Evolutionary conservation across 2,329 filamentous ascomycete species (phyloP), one percentile per base, ranked within the genome.

Genomic region (Arthroderma sp.): DNA sequence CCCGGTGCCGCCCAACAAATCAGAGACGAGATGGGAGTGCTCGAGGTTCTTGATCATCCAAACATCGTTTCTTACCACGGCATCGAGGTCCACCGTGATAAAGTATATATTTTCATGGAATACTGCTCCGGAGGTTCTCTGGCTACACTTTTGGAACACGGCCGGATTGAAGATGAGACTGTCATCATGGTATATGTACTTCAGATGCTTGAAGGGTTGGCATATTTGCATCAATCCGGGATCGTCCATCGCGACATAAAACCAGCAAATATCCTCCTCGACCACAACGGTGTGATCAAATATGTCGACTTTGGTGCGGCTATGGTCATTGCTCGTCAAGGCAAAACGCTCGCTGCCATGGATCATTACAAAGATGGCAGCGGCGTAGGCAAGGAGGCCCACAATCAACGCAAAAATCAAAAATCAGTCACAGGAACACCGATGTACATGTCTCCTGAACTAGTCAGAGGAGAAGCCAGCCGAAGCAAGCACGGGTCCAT

Each of bases 21-120:
- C 60, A 80, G 83, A 50, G 91, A 98, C 58, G 91, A 98, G 62
- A 96, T 98, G 88, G 83, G 83, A 42, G 89, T 98, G 4, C 70
- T 98, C 40, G 89, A 96, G 64, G 83, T 95, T 1, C 74, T 98
- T 38, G 88, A 98, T 58, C 91, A 98, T 60, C 91, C 91, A 22
- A 98, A 98, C 60, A 85, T 98, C 49, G 93, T 98, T 22, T 89
- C 87, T 6, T 98, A 98, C 65, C 91, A 91, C 59, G 91, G 91
- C 47, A 96, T 98, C 57, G 91, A 98, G 63, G 91, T 95, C 2
- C 91, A 98, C 65, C 79, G 91, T 50, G 91, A 98, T 71, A 91
- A 94, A 60, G 91, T 98, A n/a, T 98, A 96, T 65, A 95, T 98
- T 53, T 98, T 98, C 62, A 98, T 98, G 91, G 91, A 98, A 64